Percentiles rank a stretch among this genome's conserved stretches.
Evolutionary conservation across 768 basidiomycete genomes (phyloP).

Genomic region (Mycena vulgaris): DNA sequence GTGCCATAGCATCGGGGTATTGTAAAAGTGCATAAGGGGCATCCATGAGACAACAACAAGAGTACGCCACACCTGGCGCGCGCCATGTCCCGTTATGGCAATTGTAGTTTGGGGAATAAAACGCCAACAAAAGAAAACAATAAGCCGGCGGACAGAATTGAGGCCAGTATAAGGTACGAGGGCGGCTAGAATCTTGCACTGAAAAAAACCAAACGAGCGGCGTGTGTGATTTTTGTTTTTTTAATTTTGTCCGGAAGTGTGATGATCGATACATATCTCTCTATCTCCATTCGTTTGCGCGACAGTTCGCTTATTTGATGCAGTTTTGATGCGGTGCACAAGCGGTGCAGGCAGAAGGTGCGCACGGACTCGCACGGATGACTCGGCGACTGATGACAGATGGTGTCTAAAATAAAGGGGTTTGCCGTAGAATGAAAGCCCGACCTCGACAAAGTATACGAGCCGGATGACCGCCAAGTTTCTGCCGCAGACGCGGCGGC

Average conservation of each 20-base stretch:
- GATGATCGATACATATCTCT: neutral
- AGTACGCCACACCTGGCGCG: neutral
- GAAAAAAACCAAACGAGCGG: no score
- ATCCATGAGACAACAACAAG: conserved; percentile 1
- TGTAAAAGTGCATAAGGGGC: neutral
- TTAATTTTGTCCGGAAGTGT: neutral
- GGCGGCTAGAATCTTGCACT: no score
- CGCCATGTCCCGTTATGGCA: neutral
- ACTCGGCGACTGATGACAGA: conserved; percentile 2
- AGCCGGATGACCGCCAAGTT: neutral
- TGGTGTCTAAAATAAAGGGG: neutral
- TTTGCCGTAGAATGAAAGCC: neutral
- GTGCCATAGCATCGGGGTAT: neutral
- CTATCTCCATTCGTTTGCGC: neutral
- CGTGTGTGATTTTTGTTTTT: no score
- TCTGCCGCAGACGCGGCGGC: neutral
- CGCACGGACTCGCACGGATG: no score
- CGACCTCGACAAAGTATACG: neutral
- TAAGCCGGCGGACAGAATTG: no score
- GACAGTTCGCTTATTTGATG: neutral
- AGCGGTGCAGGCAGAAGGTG: neutral
- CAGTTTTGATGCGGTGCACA: no score
- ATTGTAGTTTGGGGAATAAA: conserved; percentile 9
- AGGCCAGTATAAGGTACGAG: no score
- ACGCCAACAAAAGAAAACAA: neutral